Percentiles rank a stretch among this genome's conserved stretches.
These are phyloP conservation scores for Plasmodium relictum DNA, from an alignment of 169 alveolate genomes.

Conservation along the genomic window DNA sequence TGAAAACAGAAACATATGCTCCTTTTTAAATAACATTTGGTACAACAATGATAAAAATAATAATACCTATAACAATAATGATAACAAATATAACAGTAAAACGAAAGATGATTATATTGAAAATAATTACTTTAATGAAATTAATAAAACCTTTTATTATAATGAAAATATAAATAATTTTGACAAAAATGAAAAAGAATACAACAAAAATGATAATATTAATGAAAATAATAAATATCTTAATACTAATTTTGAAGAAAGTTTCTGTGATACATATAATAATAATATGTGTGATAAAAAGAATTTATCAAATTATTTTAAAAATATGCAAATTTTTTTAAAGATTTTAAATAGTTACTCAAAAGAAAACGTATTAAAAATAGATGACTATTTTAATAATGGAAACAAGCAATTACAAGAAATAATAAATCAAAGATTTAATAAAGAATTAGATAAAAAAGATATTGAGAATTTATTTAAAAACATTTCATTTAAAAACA, in stretches of 20 bases:
- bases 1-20: constrained; percentile 28
- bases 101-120: constrained; percentile 1
- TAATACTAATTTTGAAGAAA: constrained; percentile 6
- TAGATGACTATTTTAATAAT: constrained; percentile 38
- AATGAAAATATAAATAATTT: constrained; percentile 26
- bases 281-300: not conserved
- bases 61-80: not conserved
- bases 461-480: constrained; percentile 24
- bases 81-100: constrained; percentile 3
- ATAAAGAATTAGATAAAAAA: constrained; percentile 37
- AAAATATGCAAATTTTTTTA: constrained; percentile 45
- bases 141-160: not conserved
- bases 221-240: constrained; percentile 14
- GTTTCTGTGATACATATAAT: not conserved
- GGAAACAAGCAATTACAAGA: constrained; percentile 58
- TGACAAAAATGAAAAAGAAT: constrained; percentile 11
- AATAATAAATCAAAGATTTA: constrained; percentile 16
- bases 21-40: constrained; percentile 68
- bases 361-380: constrained; percentile 40
- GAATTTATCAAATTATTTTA: constrained; percentile 24
- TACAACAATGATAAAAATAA: constrained; percentile 25
- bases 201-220: not conserved
- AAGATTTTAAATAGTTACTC: constrained; percentile 50
- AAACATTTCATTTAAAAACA: constrained; percentile 13
- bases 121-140: constrained; percentile 6